Evolutionary conservation across 108 stramenopile species (phyloP), one percentile per base, ranked within the genome.

Genomic region (Bacterosira constricta): DNA sequence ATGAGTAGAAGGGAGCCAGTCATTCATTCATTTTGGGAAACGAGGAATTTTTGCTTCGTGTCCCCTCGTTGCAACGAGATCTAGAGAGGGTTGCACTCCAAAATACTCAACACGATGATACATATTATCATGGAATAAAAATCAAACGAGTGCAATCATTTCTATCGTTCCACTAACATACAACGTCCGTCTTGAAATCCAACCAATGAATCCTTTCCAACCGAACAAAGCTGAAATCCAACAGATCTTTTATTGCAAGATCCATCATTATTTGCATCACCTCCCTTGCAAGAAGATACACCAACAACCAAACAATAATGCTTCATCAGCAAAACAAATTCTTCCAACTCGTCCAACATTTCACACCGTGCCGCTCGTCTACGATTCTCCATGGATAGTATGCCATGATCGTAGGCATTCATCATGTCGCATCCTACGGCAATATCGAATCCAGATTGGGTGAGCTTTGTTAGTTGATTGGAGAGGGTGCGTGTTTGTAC

Each of bases 331-430:
- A 95, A 64, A 4, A 73, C 71, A 80, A 85, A 92, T 71, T 95
- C 94, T 64, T 95, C 94, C 42, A 89, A 25, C 73, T 95, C 94
- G 71, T 95, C 94, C 70, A 95, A 71, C 75, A 91, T 89, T 77
- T 95, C 94, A 50, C 80, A 78, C 63, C 71, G 70, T 65, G 85
- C 84, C 25, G 94, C 90, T 1, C 50, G 55, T 38, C 60, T 72
- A 12, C 88, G 82, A 51, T 95, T 88, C 27, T 73, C 79, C 0
- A 45, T 39, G 0, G 84, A 73, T 5, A 95, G 50, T 6, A 92
- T 49, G 9, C 85, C 81, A 34, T 75, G 46, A 31, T 92, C 70
- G 54, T 91, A 95, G 38, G 94, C 94, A 21, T 77, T 58, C 82
- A 86, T 85, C 88, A 95, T 90, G 66, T 95, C 82, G 61, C 91